phyloP scores from a whole-genome alignment of 805 yeast genomes.

The Kodamaea leandrae region DNA sequence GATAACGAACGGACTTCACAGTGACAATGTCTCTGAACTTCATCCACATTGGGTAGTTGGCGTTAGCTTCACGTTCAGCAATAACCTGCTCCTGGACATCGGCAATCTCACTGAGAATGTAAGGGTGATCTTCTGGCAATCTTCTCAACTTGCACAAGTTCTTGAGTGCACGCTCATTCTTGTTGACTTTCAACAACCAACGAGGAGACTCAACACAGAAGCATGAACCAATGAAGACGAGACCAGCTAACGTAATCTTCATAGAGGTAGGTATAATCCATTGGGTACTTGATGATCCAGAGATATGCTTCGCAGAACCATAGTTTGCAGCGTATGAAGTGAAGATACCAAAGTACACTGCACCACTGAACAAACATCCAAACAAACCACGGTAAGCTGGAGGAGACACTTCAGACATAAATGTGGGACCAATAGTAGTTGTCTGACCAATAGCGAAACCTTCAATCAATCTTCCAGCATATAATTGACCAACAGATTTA shows the following conservation, averaged over 20 bases:
- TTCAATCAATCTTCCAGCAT: constrained; percentile 25
- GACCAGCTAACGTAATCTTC: constrained; percentile 21
- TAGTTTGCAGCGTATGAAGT: constrained; percentile 34
- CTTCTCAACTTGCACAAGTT: constrained; percentile 20
- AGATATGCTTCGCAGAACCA: constrained; percentile 43
- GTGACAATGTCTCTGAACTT: constrained; percentile 17
- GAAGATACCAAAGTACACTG: constrained; percentile 24
- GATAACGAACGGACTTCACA: constrained; percentile 20
- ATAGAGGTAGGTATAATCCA: constrained; percentile 23
- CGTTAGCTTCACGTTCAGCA: constrained; percentile 19
- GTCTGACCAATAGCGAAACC: constrained; percentile 27
- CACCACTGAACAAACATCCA: constrained; percentile 24
- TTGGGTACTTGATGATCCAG: constrained; percentile 14
- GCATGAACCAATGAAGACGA: constrained; percentile 20
- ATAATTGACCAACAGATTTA: constrained; percentile 20
- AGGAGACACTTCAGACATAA: constrained; percentile 24
- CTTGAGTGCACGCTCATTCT: constrained; percentile 18
- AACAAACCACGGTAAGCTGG: constrained; percentile 23
- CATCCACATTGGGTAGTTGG: constrained; percentile 12
- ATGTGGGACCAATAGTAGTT: constrained; percentile 25
- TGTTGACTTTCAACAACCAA: constrained; percentile 21
- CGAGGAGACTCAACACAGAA: constrained; percentile 24
- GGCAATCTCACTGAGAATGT: constrained; percentile 22
- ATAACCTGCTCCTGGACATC: constrained; percentile 23
- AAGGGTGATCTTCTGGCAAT: constrained; percentile 24